phyloP scores from a whole-genome alignment of 2,329 filamentous ascomycete genomes.

The Fusarium acutatum region DNA sequence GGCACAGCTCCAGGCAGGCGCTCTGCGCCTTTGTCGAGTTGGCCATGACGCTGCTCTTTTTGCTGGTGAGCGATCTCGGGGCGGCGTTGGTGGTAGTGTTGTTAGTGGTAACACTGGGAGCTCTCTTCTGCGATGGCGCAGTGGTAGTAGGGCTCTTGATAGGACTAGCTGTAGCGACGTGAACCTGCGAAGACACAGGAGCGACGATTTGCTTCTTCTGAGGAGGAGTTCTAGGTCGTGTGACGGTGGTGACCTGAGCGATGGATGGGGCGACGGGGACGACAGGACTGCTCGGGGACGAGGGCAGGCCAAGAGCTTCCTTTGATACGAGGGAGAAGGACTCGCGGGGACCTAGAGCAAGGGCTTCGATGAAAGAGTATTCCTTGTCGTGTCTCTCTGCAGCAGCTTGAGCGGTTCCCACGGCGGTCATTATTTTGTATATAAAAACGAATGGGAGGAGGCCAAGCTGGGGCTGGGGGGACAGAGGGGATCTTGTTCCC shows the following conservation, averaged over 20 bases:
- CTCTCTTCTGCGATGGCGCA: background rate
- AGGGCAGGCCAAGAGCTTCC: constrained; percentile 39
- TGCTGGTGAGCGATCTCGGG: constrained; percentile 28
- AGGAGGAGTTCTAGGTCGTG: constrained; percentile 22
- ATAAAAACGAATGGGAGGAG: background rate
- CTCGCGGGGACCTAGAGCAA: constrained; percentile 40
- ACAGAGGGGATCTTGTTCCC: constrained; percentile 11
- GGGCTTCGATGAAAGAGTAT: constrained; percentile 46
- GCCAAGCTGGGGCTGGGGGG: background rate
- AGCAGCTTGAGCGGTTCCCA: constrained; percentile 20
- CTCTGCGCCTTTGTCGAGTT: constrained; percentile 43
- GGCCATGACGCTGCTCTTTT: constrained; percentile 38
- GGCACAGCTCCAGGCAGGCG: constrained; percentile 57
- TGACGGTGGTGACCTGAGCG: background rate
- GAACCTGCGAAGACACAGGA: constrained; percentile 1
- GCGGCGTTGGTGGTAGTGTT: background rate
- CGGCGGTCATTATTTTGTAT: constrained; percentile 38
- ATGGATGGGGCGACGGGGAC: background rate
- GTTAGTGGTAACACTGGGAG: background rate
- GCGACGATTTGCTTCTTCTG: background rate
- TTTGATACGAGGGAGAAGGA: constrained; percentile 40
- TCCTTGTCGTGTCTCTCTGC: constrained; percentile 39
- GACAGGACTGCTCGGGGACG: constrained; percentile 14
- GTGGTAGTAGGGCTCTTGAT: background rate
- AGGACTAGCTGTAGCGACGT: background rate